Base-by-base conservation (phyloP, 2,329 filamentous ascomycete genomes). In the Fusarium temperatum region DNA sequence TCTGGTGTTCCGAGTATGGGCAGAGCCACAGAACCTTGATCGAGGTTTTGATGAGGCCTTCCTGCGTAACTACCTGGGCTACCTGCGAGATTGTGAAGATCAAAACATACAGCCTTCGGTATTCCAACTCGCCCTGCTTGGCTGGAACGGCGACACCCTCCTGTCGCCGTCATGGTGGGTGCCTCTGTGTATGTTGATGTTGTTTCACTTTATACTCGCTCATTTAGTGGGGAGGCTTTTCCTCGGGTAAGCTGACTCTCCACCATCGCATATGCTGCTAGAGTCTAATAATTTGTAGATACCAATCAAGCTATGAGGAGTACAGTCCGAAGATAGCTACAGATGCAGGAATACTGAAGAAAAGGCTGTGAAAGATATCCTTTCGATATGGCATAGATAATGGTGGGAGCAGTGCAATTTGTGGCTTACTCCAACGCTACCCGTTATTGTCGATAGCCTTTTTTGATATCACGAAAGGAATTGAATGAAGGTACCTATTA, bases 371-470 rank as follows among this genome's bases (percentile, higher is more conserved):
- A 42, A 17, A 10, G 22, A 24, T 2, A 35, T 17, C 7, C 1
- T 35, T 24, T 6, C 22, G 3, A 24, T 42, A 17, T 17, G 22
- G 41, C 41, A 17, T 11, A 24, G n/a, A 17, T 17, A 35, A 35
- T 8, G 32, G 3, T 35, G 7, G 22, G 10, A 24, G 14, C 14
- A 17, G 8, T 24, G n/a, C 8, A 24, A 42, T 42, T 17, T 9
- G 14, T 24, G 8, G 10, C 13, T 11, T 5, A 6, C 8, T 2
- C 22, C 1, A n/a, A 11, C 5, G 22, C 0, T 24, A 11, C 41
- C 8, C 0, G 2, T 24, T 42, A 11, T 5, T 24, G 4, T 24
- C 0, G 3, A 17, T 17, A 42, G 22, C 22, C 22, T 6, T 42
- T 6, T 42, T 20, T 1, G 41, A 24, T 9, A 42, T 15, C 14